Percentiles rank a stretch among this genome's conserved stretches.
These are phyloP conservation scores for Ramaria rubella DNA, from an alignment of 768 basidiomycete genomes.

Conservation along the genomic window DNA sequence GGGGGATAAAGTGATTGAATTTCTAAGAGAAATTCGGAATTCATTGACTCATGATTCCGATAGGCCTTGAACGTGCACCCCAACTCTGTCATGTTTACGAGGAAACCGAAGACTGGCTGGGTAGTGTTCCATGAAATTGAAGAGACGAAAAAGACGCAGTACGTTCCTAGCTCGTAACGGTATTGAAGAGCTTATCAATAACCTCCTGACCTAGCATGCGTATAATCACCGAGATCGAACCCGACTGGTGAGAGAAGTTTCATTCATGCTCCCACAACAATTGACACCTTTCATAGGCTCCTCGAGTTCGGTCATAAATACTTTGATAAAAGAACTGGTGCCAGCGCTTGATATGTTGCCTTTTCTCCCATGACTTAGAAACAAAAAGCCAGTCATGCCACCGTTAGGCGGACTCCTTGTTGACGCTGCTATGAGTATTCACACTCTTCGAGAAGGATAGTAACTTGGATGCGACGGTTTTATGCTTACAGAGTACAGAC, in stretches of 20 bases:
- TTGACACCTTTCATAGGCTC: constrained; percentile 29
- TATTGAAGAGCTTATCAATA: constrained; percentile 10
- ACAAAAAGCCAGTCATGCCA: too few relatives aligned
- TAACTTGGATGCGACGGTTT: too few relatives aligned
- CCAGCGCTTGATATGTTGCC: neutral
- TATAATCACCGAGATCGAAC: constrained; percentile 88
- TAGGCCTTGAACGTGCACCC: constrained; percentile 89
- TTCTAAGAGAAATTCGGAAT: constrained; percentile 3
- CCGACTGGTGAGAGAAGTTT: constrained; percentile 65
- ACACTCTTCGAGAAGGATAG: too few relatives aligned
- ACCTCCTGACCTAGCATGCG: constrained; percentile 54
- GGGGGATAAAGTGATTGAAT: constrained; percentile 62
- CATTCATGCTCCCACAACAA: neutral
- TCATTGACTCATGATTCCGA: neutral
- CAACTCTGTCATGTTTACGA: constrained; percentile 87
- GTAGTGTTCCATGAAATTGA: constrained; percentile 94
- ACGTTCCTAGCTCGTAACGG: constrained; percentile 22
- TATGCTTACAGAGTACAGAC: too few relatives aligned
- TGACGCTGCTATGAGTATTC: too few relatives aligned
- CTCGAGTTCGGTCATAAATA: constrained; percentile 46
- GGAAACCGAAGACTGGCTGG: constrained; percentile 88
- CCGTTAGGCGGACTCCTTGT: too few relatives aligned
- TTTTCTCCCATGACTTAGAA: too few relatives aligned
- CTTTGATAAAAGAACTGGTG: constrained; percentile 18
- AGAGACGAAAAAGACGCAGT: constrained; percentile 94